Base-by-base conservation (phyloP, 1,284 basidiomycete species). In the Coriolopsis trogii region DNA sequence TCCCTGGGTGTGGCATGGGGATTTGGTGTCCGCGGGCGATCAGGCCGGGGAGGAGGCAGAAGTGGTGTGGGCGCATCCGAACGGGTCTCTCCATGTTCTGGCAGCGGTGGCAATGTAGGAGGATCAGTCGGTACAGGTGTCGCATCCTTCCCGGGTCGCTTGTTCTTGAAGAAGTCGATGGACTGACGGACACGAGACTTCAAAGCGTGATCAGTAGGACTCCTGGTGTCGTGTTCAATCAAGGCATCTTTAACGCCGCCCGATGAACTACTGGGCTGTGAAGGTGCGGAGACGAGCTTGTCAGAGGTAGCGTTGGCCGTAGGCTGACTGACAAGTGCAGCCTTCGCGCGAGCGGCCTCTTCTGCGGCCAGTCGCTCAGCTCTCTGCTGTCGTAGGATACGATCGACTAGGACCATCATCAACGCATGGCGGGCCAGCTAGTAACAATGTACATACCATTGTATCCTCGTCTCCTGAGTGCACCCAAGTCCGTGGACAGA, bases 351-450 rank as follows among this genome's bases (percentile, higher is more conserved):
- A 13, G 59, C 64, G 18, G 74, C 77, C 51, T 78, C 79, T 66
- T 81, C 84, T 0, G 79, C 73, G 1, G 85, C 82, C 46, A 88
- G 78, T 26, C 79, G 78, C 50, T 94, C 86, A 10, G 86, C 87
- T 62, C 84, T 81, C 62, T 95, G 91, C 61, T 93, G 89, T 55
- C 87, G 87, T 45, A 98, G 73, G 51, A 98, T 96, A 44, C 95
- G 82, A 67, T 98, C 95, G 45, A 98, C 95, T 89, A 63, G 12
- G 20, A 25, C 24, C 9, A 23, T 50, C 36, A 34, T 31, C 12
- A 9, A 34, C n/a, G 4, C n/a, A 18, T 4, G 13, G 3, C 33
- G 9, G 7, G n/a, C n/a, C 20, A 3, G n/a, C 20, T 18, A 13
- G 30, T 33, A 18, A 37, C 13, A 46, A 41, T 28, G 21, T 8